Conservation (phyloP, 352 stramenopile species). For the Globisporangium echinulatum region DNA sequence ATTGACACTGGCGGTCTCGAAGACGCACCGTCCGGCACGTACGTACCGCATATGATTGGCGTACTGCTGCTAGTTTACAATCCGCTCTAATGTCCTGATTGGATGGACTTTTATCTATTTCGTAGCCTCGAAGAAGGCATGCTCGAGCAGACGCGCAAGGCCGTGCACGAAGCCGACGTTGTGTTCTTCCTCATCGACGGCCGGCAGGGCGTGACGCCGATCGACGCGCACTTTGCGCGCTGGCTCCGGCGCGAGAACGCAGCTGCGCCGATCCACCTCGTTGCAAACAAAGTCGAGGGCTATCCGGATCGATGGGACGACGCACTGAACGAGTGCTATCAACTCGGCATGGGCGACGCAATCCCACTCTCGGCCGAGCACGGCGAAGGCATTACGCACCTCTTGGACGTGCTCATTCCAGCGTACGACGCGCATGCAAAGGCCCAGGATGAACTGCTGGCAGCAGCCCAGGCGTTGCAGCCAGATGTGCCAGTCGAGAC, state of each 20-base stretch:
- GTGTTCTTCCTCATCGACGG: conserved; percentile 80
- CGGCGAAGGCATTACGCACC: conserved; percentile 60
- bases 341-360: conserved; percentile 56
- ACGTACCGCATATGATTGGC: conserved; percentile 6
- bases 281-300: conserved; percentile 79
- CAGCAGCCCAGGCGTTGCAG: conserved; percentile 12
- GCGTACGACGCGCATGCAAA: conserved; percentile 63
- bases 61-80: neutral
- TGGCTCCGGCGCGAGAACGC: conserved; percentile 67
- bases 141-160: conserved; percentile 66
- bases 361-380: conserved; percentile 77
- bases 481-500: conserved; percentile 14
- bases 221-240: conserved; percentile 74
- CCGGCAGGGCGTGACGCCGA: conserved; percentile 66
- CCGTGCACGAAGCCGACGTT: conserved; percentile 71
- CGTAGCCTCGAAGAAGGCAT: conserved; percentile 65
- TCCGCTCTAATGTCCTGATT: neutral
- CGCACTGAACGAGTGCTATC: conserved; percentile 70
- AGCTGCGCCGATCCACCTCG: conserved; percentile 50
- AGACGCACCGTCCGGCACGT: conserved; percentile 53
- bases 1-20: conserved; percentile 79
- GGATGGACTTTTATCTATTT: neutral
- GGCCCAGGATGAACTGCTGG: conserved; percentile 21
- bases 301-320: conserved; percentile 57
- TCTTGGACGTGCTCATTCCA: conserved; percentile 68